Evolutionary conservation across 2,329 filamentous ascomycete genomes (phyloP).

Genomic region (Thermoascus crustaceus): DNA sequence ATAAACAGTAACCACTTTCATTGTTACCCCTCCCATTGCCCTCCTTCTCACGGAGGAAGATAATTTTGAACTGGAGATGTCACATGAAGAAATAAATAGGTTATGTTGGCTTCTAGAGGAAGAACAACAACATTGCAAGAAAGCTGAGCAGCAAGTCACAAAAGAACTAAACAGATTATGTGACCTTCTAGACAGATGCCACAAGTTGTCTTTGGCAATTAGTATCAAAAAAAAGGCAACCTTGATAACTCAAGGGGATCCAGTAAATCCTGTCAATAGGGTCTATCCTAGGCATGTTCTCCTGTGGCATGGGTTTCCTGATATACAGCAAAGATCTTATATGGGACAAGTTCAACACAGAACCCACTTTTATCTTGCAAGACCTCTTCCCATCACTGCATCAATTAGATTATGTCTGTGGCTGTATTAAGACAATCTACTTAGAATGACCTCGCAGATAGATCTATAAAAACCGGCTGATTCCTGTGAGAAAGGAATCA

Average conservation of each 20-base stretch:
- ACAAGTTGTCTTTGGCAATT: background rate
- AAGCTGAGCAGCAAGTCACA: background rate
- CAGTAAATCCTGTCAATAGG: background rate
- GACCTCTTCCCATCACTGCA: conserved; percentile 12
- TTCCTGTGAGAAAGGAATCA: no score
- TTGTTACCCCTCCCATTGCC: no score
- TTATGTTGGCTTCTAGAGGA: no score
- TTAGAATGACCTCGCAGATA: no score
- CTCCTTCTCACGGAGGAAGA: no score
- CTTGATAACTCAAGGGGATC: background rate
- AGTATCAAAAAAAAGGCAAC: background rate
- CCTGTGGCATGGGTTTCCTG: conserved; percentile 18
- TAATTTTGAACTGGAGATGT: no score
- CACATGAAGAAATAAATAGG: no score
- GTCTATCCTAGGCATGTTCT: conserved; percentile 12
- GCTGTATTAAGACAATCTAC: no score
- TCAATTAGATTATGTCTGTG: no score
- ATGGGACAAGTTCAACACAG: conserved; percentile 15
- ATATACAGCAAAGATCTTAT: conserved; percentile 15
- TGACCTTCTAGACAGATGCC: background rate
- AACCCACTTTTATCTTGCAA: conserved; percentile 9
- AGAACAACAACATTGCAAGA: no score
- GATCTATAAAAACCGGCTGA: no score
- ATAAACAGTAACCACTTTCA: no score
- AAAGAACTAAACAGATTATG: background rate